A percentile compares a stretch with the other conserved stretches of the same genome.
phyloP scores from a whole-genome alignment of 2,329 filamentous ascomycete genomes.

The Fusarium piperis region DNA sequence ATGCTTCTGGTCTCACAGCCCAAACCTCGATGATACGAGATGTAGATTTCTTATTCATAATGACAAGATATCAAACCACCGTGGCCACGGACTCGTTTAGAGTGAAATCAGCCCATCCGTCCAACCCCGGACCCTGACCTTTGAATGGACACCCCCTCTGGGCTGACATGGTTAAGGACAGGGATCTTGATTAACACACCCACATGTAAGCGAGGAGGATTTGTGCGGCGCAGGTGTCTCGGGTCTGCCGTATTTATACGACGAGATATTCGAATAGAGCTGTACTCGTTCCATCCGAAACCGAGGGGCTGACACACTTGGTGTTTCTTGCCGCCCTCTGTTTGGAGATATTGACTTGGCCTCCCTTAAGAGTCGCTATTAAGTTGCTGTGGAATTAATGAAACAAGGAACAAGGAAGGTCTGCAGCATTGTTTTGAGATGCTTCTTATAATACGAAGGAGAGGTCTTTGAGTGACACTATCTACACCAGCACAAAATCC shows the following conservation, averaged over 20 bases:
- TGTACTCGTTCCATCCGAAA: neutral
- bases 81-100: neutral
- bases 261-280: neutral
- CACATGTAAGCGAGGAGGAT: neutral
- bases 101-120: neutral
- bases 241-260: neutral
- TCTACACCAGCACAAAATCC: neutral
- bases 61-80: constrained; percentile 13
- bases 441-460: neutral
- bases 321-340: neutral
- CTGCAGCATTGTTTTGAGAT: neutral
- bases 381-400: neutral
- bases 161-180: neutral
- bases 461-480: too few relatives aligned
- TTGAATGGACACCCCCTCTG: neutral
- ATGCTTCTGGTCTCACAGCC: neutral
- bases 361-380: neutral
- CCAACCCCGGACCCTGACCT: neutral
- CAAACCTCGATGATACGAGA: constrained; percentile 25
- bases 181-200: neutral
- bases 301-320: neutral
- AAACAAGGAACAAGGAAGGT: neutral
- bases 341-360: neutral
- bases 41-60: constrained; percentile 33
- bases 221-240: neutral